Evolutionary conservation across 352 stramenopile species (phyloP).

Genomic region (Phytopythium sindhum): DNA sequence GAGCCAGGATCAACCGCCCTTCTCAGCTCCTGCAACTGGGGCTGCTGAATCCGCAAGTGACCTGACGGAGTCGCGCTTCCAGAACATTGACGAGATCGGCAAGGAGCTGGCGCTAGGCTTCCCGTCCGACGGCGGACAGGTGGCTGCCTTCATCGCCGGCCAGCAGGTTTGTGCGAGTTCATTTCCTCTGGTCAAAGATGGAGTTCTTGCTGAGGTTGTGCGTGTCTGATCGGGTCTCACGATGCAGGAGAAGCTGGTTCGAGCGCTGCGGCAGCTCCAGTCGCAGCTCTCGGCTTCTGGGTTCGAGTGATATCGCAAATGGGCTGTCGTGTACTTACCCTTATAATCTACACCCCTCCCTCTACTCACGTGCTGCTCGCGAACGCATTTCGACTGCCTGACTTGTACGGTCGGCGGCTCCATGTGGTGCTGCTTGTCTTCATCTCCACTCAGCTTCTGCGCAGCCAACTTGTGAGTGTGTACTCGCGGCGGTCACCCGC

Average conservation of each 20-base stretch:
- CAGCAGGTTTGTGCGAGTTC: slow-evolving; percentile 2
- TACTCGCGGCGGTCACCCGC: slow-evolving; percentile 43
- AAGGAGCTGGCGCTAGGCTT: slow-evolving; percentile 29
- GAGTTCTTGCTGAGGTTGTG: too few relatives aligned
- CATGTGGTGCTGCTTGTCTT: not conserved
- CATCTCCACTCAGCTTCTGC: slow-evolving; percentile 29
- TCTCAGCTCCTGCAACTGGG: not conserved
- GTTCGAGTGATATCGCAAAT: not conserved
- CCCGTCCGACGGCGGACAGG: slow-evolving; percentile 15
- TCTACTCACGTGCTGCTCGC: not conserved
- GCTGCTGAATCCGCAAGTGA: not conserved
- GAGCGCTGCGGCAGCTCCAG: slow-evolving; percentile 9
- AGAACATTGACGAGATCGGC: slow-evolving; percentile 29
- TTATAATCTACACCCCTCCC: slow-evolving; percentile 5
- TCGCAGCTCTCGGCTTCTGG: slow-evolving; percentile 1
- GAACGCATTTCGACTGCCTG: not conserved
- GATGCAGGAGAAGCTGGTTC: slow-evolving; percentile 7
- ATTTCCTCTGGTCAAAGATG: not conserved
- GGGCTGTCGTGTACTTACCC: slow-evolving; percentile 1
- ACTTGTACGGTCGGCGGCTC: not conserved
- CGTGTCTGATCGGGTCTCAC: not conserved
- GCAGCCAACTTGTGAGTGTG: slow-evolving; percentile 64
- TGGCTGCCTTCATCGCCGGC: slow-evolving; percentile 8
- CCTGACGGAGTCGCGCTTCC: slow-evolving; percentile 10
- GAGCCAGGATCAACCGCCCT: not conserved